Conservation (phyloP, 1,284 basidiomycete genomes). For the Trichosporon ovoides region DNA sequence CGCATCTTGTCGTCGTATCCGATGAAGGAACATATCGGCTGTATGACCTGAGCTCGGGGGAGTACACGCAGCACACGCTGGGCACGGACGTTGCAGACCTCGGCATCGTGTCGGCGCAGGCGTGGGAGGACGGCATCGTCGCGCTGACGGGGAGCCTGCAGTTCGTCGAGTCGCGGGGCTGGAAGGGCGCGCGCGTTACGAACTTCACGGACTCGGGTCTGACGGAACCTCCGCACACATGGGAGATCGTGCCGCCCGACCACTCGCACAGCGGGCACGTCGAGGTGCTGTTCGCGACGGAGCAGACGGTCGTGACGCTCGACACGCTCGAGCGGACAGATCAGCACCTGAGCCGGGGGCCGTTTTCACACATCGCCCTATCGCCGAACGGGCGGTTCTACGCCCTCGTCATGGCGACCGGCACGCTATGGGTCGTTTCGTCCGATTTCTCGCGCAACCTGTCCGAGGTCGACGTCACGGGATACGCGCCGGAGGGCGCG, state of each 20-base stretch:
- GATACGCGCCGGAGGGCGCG: conserved; percentile 33
- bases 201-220: conserved; percentile 63
- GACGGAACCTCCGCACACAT: conserved; percentile 69
- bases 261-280: conserved; percentile 76
- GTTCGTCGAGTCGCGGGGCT: conserved; percentile 78
- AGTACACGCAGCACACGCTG: conserved; percentile 77
- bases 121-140: conserved; percentile 80
- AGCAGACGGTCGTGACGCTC: conserved; percentile 66
- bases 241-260: conserved; percentile 82
- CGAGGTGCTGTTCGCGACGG: conserved; percentile 75
- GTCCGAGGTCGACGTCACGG: conserved; percentile 68
- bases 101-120: conserved; percentile 76
- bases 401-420: conserved; percentile 69
- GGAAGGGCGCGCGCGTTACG: conserved; percentile 64
- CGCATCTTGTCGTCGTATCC: conserved; percentile 76
- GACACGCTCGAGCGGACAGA: conserved; percentile 82
- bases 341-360: conserved; percentile 76
- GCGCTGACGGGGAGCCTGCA: conserved; percentile 71
- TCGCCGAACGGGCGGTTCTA: conserved; percentile 92
- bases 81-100: conserved; percentile 78
- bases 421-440: conserved; percentile 83
- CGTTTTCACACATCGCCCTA: conserved; percentile 77
- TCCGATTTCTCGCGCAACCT: conserved; percentile 84
- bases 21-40: conserved; percentile 88
- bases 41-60: conserved; percentile 68